Conservation (phyloP, 2,329 filamentous ascomycete species). For the Beauveria brongniartii region DNA sequence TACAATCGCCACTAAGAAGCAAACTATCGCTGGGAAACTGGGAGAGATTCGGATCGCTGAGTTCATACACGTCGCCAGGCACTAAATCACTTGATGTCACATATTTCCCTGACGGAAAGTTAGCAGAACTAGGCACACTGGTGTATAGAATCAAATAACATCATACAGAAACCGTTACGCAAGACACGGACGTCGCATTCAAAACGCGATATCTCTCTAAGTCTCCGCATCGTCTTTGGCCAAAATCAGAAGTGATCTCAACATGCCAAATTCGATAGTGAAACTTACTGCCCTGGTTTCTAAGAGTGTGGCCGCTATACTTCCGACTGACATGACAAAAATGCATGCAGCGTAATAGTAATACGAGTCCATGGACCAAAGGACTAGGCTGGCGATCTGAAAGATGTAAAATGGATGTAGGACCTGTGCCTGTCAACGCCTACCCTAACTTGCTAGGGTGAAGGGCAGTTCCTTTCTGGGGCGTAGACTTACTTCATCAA, state of each 20-base stretch:
- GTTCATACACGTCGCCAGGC: constrained; percentile 92
- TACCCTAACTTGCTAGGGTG: not conserved
- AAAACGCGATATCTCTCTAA: constrained; percentile 87
- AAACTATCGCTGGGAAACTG: constrained; percentile 92
- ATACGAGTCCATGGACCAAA: constrained; percentile 95
- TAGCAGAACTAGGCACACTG: not conserved
- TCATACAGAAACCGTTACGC: constrained; percentile 83
- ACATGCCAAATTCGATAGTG: not conserved
- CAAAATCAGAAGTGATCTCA: not conserved
- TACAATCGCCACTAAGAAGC: constrained; percentile 86
- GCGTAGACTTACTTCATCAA: constrained; percentile 63
- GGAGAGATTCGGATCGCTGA: constrained; percentile 82
- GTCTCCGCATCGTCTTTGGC: constrained; percentile 72
- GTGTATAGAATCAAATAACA: not conserved
- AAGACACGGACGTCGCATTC: constrained; percentile 93
- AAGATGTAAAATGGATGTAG: constrained; percentile 99
- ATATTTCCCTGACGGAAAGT: constrained; percentile 55
- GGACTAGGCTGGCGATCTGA: constrained; percentile 83
- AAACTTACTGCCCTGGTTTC: constrained; percentile 71
- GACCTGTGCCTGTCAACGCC: constrained; percentile 40
- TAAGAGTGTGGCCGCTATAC: constrained; percentile 79
- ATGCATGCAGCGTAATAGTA: constrained; percentile 97
- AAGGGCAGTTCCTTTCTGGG: not conserved
- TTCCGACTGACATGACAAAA: constrained; percentile 87
- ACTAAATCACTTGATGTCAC: constrained; percentile 82